Conservation (phyloP, 108 stramenopile species). For the Nitzschia sp. region DNA sequence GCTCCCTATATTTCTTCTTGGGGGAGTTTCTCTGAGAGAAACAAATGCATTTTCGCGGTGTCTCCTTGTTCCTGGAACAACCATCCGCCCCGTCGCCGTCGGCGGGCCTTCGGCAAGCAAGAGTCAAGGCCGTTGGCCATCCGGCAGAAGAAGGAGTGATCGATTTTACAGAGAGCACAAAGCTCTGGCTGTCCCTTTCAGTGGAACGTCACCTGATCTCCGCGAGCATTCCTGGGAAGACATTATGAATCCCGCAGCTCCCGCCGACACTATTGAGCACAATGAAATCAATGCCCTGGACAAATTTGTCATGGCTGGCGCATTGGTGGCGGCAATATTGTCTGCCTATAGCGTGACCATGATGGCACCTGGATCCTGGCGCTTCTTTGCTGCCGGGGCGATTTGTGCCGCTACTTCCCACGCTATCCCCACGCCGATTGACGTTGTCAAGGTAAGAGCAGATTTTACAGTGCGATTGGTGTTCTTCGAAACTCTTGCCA, state of each 20-base stretch:
- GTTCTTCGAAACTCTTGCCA: too few relatives aligned
- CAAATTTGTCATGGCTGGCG: conserved; percentile 20
- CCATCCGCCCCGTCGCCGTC: not conserved
- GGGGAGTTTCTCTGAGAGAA: not conserved
- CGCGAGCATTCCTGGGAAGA: conserved; percentile 7
- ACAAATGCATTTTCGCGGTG: not conserved
- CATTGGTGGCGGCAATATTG: not conserved
- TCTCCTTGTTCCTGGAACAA: not conserved
- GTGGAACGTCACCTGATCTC: not conserved
- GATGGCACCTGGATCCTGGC: conserved; percentile 49
- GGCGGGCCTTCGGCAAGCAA: not conserved
- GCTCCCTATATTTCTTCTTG: not conserved
- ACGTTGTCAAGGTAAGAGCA: conserved; percentile 85
- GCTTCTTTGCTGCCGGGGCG: conserved; percentile 81
- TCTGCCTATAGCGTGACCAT: conserved; percentile 8
- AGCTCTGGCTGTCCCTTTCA: not conserved
- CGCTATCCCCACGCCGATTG: conserved; percentile 77
- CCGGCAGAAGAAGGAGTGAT: not conserved
- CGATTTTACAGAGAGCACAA: not conserved
- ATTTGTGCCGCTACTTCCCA: conserved; percentile 79
- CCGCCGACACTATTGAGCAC: not conserved
- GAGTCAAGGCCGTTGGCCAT: not conserved
- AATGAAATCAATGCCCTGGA: conserved; percentile 20
- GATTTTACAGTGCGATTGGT: too few relatives aligned
- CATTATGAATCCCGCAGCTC: not conserved